Evolutionary conservation across 1,139 yeast genomes (phyloP).

Genomic region (Debaryomycetaceae sp.): DNA sequence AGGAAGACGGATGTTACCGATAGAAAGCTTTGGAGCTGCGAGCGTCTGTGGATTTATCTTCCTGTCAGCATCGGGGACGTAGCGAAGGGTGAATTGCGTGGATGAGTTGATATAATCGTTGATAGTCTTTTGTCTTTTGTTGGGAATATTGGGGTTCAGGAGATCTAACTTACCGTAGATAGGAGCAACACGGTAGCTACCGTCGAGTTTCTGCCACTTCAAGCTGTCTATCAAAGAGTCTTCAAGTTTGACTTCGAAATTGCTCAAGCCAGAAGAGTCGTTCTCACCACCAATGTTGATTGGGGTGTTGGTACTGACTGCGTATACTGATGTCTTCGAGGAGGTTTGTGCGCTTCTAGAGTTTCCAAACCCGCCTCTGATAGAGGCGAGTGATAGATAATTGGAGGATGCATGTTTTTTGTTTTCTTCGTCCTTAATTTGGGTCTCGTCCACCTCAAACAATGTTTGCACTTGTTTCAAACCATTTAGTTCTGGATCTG

Average conservation of each 20-base stretch:
- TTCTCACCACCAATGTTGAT: constrained; percentile 55
- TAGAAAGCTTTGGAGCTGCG: constrained; percentile 53
- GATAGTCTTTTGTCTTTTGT: constrained; percentile 18
- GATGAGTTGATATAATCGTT: constrained; percentile 32
- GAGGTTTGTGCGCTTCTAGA: constrained; percentile 17
- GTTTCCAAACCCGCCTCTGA: constrained; percentile 22
- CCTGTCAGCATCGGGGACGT: constrained; percentile 10
- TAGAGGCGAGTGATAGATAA: constrained; percentile 31
- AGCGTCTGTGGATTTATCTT: constrained; percentile 4
- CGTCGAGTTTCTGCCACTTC: constrained; percentile 82
- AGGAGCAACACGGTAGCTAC: constrained; percentile 80
- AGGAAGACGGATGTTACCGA: constrained; percentile 85
- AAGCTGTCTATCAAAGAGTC: constrained; percentile 59
- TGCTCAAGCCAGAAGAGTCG: constrained; percentile 42
- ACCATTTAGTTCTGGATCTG: constrained; percentile 23
- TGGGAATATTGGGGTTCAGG: constrained; percentile 23
- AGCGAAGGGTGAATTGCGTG: constrained; percentile 37
- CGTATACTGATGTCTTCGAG: constrained; percentile 27
- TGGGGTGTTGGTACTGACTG: constrained; percentile 37
- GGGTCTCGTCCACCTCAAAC: constrained; percentile 33
- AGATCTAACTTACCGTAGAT: constrained; percentile 68
- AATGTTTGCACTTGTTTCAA: constrained; percentile 23
- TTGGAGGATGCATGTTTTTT: constrained; percentile 12
- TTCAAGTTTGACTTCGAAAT: constrained; percentile 72
- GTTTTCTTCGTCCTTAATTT: constrained; percentile 11